These are phyloP conservation scores for Symbiodinium natans DNA, from an alignment of 73 alveolate genomes.

Conservation along the genomic window DNA sequence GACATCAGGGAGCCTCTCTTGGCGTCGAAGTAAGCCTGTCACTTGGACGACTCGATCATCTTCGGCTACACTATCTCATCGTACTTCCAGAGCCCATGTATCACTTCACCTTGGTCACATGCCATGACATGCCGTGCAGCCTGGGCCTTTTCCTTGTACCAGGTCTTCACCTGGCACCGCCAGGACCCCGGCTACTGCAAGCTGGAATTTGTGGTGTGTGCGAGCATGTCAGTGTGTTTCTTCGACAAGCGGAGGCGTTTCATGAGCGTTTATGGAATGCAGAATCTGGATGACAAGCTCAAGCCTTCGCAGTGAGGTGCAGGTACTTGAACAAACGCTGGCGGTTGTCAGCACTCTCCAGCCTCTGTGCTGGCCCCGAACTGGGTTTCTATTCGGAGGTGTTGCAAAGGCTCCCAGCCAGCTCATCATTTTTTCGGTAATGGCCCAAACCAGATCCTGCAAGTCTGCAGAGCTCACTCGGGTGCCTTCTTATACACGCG, in stretches of 20 bases:
- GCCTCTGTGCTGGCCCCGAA: neutral
- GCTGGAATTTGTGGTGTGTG: neutral
- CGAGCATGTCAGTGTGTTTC: neutral
- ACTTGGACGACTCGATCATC: no score
- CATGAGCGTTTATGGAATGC: no score
- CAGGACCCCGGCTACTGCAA: neutral
- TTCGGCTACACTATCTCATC: no score
- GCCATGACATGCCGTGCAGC: no score
- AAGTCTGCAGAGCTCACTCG: no score
- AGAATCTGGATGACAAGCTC: no score
- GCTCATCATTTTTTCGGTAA: neutral
- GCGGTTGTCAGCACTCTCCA: conserved; percentile 66
- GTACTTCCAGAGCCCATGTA: no score
- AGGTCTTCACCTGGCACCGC: conserved; percentile 14
- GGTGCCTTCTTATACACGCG: no score
- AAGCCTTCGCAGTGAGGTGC: conserved; percentile 46
- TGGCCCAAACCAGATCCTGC: neutral
- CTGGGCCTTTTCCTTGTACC: conserved; percentile 92
- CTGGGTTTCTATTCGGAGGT: no score
- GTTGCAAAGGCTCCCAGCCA: neutral
- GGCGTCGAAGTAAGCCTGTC: conserved; percentile 64
- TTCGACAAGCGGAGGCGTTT: no score
- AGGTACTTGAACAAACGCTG: conserved; percentile 54
- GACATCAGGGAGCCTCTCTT: conserved; percentile 38
- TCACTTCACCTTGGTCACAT: no score